These are phyloP conservation scores for Uncinocarpus reesii DNA, from an alignment of 2,329 filamentous ascomycete species.

Conservation along the genomic window DNA sequence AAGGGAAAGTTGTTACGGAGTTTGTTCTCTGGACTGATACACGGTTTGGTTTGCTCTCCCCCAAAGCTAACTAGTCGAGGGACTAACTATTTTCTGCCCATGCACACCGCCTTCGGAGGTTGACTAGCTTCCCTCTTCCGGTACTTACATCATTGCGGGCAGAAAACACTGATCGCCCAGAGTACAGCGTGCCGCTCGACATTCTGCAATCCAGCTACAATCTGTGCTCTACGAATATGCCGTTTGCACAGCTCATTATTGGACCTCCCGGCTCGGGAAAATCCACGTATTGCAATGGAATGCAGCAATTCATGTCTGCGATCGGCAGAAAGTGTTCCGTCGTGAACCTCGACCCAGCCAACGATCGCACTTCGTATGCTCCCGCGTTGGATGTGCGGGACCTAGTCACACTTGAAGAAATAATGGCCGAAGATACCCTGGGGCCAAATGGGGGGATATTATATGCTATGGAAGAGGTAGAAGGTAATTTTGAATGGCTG, in stretches of 20 bases:
- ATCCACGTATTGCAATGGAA: conserved; percentile 96
- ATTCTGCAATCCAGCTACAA: no score
- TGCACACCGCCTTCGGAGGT: not conserved
- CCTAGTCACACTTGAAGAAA: conserved; percentile 80
- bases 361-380: conserved; percentile 81
- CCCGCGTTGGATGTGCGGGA: conserved; percentile 84
- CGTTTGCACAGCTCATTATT: conserved; percentile 67
- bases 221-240: no score
- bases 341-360: conserved; percentile 93
- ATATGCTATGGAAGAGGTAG: conserved; percentile 89
- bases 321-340: conserved; percentile 92
- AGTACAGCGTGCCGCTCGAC: no score
- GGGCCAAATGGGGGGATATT: conserved; percentile 88
- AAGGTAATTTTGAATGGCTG: conserved; percentile 88
- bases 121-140: not conserved
- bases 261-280: conserved; percentile 94
- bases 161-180: not conserved
- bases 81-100: conserved; percentile 6
- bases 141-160: conserved; percentile 3
- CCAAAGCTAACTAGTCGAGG: no score
- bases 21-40: no score
- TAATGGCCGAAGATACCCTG: conserved; percentile 83
- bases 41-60: no score
- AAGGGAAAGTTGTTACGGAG: no score
- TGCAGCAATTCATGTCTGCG: conserved; percentile 95